phyloP scores from a whole-genome alignment of 2,329 filamentous ascomycete species.

The Colletotrichum phormii region DNA sequence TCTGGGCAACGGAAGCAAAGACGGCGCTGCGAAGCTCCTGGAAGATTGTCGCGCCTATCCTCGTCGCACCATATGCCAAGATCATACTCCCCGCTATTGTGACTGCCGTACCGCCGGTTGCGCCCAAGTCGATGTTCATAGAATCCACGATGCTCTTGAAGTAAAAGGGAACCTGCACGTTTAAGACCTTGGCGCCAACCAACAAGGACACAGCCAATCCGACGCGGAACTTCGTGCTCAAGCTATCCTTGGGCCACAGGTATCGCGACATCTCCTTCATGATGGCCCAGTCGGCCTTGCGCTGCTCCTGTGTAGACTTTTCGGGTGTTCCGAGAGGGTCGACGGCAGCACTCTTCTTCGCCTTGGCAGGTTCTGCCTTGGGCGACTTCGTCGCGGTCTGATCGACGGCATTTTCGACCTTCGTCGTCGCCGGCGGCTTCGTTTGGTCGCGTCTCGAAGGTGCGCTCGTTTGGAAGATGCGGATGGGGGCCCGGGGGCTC shows the following conservation, averaged over 20 bases:
- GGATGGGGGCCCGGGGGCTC: conserved; percentile 28
- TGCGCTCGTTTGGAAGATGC: conserved; percentile 37
- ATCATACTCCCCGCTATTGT: conserved; percentile 94
- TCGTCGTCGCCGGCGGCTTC: conserved; percentile 5
- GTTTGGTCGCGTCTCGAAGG: conserved; percentile 24
- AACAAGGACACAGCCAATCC: conserved; percentile 85
- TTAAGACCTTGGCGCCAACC: conserved; percentile 91
- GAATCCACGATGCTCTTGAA: conserved; percentile 98
- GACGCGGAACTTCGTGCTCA: conserved; percentile 86
- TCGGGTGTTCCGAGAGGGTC: conserved; percentile 74
- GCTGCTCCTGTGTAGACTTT: conserved; percentile 84
- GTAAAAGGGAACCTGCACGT: conserved; percentile 98
- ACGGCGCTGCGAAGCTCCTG: conserved; percentile 96
- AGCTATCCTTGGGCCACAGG: conserved; percentile 91
- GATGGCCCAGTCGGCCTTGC: conserved; percentile 97
- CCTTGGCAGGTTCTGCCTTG: neutral
- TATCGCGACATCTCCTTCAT: conserved; percentile 98
- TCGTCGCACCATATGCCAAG: conserved; percentile 88
- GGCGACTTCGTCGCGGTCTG: neutral
- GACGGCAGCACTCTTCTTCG: conserved; percentile 32
- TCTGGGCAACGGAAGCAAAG: conserved; percentile 96
- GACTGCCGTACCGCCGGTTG: conserved; percentile 86
- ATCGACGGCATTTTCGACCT: neutral
- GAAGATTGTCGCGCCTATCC: conserved; percentile 89
- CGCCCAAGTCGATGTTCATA: conserved; percentile 95